Base-by-base conservation (phyloP, 805 yeast species). In the Yarrowia sp. region DNA sequence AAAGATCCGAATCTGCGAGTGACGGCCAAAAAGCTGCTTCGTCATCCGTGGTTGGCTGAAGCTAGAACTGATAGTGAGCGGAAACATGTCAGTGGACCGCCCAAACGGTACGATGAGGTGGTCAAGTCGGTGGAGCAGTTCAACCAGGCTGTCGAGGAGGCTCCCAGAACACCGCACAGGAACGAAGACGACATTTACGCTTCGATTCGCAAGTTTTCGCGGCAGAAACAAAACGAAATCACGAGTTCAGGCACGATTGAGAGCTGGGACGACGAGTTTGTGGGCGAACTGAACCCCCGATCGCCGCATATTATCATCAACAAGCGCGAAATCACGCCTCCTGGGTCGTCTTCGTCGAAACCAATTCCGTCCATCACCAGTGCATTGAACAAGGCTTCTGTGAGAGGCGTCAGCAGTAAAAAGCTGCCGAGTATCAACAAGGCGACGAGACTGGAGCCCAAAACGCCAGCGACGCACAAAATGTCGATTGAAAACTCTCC, bases 1-100 rank as follows among this genome's bases (percentile, higher is more conserved):
- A 87, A 87, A 73, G 88, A 88, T 72, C 91, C 94, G 1, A 80
- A 79, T 32, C 76, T 84, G 35, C 80, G 97, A 69, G 78, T 81
- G 2, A 78, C 84, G 7, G 94, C 94, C 0, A 78, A 78, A 41
- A 78, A 83, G 45, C 79, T 92, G 35, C 76, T 85, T 32, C 75
- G 81, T 38, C 93, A 89, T 74, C 82, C 82, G 19, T 91, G 96
- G 97, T 72, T 90, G 53, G 68, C 70, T 11, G 73, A 72, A n/a
- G 67, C 67, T 3, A 9, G 46, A 7, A 19, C 56, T 2, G 67
- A 63, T 15, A 40, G 56, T 14, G 67, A 48, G 8, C n/a, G 65
- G 8, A 59, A 59, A 19, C 65, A 59, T 19, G 65, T 59, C 35
- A 43, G 52, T 59, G 65, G 42, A 8, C 65, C 65, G n/a, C 52